These are phyloP conservation scores for Fonsecaea pedrosoi DNA, from an alignment of 2,329 filamentous ascomycete genomes.

Conservation along the genomic window DNA sequence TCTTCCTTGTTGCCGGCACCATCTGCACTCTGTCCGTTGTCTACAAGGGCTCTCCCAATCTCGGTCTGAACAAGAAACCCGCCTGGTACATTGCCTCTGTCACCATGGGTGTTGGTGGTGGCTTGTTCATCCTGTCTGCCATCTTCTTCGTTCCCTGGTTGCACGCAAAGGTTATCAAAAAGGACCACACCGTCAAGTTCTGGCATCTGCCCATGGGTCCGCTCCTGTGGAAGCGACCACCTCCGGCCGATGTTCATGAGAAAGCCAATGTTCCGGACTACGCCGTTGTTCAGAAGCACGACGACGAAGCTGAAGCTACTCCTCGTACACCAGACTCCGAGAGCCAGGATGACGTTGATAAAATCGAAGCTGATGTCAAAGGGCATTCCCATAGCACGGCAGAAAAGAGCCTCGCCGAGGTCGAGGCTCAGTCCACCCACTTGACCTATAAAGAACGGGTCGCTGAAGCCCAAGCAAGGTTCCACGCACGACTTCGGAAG, in stretches of 20 bases:
- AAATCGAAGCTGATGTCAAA: conserved; percentile 38
- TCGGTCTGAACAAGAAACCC: conserved; percentile 70
- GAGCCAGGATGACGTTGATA: conserved; percentile 18
- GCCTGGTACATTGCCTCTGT: conserved; percentile 71
- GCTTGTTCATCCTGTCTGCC: conserved; percentile 64
- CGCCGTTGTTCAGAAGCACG: conserved; percentile 73
- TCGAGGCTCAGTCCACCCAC: conserved; percentile 44
- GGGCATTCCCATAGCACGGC: not conserved
- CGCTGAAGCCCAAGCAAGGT: conserved; percentile 61
- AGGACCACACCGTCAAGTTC: conserved; percentile 69
- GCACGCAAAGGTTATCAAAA: conserved; percentile 71
- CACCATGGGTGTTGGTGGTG: conserved; percentile 68
- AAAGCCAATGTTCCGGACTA: conserved; percentile 73
- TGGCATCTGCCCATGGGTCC: conserved; percentile 69
- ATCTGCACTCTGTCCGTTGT: conserved; percentile 76
- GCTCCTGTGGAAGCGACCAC: conserved; percentile 66
- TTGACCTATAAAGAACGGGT: conserved; percentile 68
- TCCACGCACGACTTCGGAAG: conserved; percentile 69
- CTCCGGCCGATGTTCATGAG: conserved; percentile 58
- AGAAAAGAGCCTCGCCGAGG: conserved; percentile 24
- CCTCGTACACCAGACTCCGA: conserved; percentile 12
- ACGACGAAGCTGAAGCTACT: conserved; percentile 47
- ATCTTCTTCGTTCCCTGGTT: conserved; percentile 78
- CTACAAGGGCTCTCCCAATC: conserved; percentile 77
- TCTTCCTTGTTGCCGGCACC: conserved; percentile 77